Percentiles rank a stretch among this genome's conserved stretches.
Evolutionary conservation across 2,329 filamentous ascomycete genomes (phyloP).

Genomic region (Chaetomium sp.): DNA sequence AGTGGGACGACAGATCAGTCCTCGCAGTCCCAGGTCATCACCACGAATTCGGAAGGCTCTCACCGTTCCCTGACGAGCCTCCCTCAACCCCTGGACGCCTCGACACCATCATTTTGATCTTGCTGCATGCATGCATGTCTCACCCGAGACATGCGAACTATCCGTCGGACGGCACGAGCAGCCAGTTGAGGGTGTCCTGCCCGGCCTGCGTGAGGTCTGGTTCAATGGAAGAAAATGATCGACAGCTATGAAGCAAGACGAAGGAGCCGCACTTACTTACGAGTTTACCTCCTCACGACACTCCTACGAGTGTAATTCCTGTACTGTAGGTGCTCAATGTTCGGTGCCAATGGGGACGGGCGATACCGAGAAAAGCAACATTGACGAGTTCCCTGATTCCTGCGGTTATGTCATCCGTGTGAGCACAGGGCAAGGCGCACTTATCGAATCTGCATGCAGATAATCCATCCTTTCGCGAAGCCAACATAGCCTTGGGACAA

Average conservation of each 20-base stretch:
- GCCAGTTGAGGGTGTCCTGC: constrained; percentile 9
- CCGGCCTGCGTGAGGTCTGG: not conserved
- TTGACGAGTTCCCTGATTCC: constrained; percentile 1
- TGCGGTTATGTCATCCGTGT: not conserved
- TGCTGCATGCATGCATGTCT: constrained; percentile 19
- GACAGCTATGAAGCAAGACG: not conserved
- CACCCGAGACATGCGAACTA: constrained; percentile 19
- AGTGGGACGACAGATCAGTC: too few relatives aligned
- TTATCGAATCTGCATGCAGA: not conserved
- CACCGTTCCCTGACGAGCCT: not conserved
- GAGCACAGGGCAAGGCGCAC: constrained; percentile 17
- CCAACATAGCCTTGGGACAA: too few relatives aligned
- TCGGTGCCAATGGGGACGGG: too few relatives aligned
- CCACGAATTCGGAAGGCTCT: constrained; percentile 1
- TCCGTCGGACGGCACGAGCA: constrained; percentile 12
- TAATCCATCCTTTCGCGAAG: too few relatives aligned
- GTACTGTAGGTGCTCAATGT: too few relatives aligned
- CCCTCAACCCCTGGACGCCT: not conserved
- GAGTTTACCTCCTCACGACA: not conserved
- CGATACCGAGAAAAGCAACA: not conserved
- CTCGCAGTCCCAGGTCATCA: too few relatives aligned
- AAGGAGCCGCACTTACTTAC: not conserved
- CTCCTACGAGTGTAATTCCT: too few relatives aligned
- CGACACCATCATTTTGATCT: constrained; percentile 8
- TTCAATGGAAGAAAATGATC: constrained; percentile 1